Percentiles rank a stretch among this genome's conserved stretches.
Conservation (phyloP, 306 rosid species). For the Castanopsis chinensis region DNA sequence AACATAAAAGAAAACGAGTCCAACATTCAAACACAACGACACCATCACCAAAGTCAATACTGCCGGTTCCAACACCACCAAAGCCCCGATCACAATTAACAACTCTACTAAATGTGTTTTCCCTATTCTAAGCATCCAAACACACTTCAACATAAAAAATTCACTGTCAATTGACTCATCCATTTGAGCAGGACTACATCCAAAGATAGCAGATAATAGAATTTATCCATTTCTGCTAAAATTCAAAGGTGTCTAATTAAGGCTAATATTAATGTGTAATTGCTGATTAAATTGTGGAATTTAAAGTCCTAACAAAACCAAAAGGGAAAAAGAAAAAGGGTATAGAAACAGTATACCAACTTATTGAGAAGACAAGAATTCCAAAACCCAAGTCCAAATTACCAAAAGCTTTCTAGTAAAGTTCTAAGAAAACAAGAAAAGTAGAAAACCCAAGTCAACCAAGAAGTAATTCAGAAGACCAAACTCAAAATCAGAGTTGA, state of each 20-base stretch:
- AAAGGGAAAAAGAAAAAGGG: not conserved
- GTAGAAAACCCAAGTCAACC: slow-evolving; percentile 60
- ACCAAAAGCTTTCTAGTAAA: slow-evolving; percentile 30
- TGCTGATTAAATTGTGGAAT: not conserved
- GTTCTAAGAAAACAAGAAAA: not conserved
- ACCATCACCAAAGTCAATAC: not conserved
- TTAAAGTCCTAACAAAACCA: too few relatives aligned
- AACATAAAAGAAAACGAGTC: not conserved
- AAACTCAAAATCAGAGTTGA: slow-evolving; percentile 18
- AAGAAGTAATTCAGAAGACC: slow-evolving; percentile 17
- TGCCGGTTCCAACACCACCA: not conserved
- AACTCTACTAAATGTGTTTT: slow-evolving; percentile 3
- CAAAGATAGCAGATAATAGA: not conserved
- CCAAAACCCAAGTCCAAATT: slow-evolving; percentile 18
- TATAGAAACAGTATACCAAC: slow-evolving; percentile 9
- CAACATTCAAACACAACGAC: not conserved
- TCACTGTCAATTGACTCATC: slow-evolving; percentile 1
- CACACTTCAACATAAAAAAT: not conserved
- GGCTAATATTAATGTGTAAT: not conserved
- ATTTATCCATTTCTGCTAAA: not conserved
- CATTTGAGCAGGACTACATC: not conserved
- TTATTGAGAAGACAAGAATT: not conserved
- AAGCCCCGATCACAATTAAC: slow-evolving; percentile 10
- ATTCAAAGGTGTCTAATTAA: not conserved
- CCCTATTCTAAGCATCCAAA: not conserved